Conservation (phyloP, 2,329 filamentous ascomycete genomes). For the Claviceps fusiformis region DNA sequence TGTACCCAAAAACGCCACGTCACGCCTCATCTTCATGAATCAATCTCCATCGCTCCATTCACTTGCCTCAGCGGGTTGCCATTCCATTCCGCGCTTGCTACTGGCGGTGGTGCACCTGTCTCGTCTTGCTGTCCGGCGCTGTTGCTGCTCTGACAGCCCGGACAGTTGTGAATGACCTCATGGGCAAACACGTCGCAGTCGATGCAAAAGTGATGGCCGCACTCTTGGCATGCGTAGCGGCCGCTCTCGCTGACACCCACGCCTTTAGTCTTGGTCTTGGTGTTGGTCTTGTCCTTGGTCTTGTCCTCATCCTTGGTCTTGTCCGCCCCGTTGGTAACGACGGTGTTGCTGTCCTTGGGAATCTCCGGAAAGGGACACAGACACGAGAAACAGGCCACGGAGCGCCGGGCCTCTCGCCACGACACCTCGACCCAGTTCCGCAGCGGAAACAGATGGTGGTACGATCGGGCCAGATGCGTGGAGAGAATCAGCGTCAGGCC, state of each 20-base stretch:
- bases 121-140: too few relatives aligned
- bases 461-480: slow-evolving; percentile 83
- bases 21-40: slow-evolving; percentile 6
- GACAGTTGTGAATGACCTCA: slow-evolving; percentile 90
- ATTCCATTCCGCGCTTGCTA: slow-evolving; percentile 20
- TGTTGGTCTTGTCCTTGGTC: not conserved
- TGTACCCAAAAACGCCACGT: too few relatives aligned
- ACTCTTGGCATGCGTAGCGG: slow-evolving; percentile 81
- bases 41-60: slow-evolving; percentile 32
- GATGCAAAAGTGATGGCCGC: slow-evolving; percentile 85
- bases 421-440: slow-evolving; percentile 83
- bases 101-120: slow-evolving; percentile 2
- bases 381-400: slow-evolving; percentile 65
- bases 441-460: slow-evolving; percentile 84
- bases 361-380: slow-evolving; percentile 53
- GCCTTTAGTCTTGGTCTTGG: slow-evolving; percentile 28
- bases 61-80: slow-evolving; percentile 15
- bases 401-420: slow-evolving; percentile 56
- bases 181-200: slow-evolving; percentile 95
- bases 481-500: slow-evolving; percentile 86
- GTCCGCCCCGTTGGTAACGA: not conserved
- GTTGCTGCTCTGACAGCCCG: slow-evolving; percentile 58
- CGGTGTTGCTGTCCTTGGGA: slow-evolving; percentile 12
- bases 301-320: slow-evolving; percentile 12
- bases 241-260: slow-evolving; percentile 64